phyloP scores from a whole-genome alignment of 768 basidiomycete species.

The Suillus cothurnatus region DNA sequence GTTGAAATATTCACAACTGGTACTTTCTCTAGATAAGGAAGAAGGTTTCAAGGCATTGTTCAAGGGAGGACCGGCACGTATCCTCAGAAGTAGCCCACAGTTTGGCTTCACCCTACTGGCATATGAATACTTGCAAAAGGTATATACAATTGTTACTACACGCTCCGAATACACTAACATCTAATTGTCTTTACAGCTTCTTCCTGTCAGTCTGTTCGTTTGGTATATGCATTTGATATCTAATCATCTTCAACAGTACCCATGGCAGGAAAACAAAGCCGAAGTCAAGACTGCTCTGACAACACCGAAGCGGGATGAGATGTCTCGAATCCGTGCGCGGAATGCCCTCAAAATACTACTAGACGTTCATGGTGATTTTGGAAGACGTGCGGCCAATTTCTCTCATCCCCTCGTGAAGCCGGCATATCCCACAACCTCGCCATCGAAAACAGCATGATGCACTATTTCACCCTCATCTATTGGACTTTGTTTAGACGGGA shows the following conservation, averaged over 20 bases:
- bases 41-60: constrained; percentile 89
- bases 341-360: constrained; percentile 93
- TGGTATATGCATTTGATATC: constrained; percentile 5
- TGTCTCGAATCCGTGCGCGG: constrained; percentile 87
- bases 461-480: neutral
- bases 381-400: constrained; percentile 51
- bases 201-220: constrained; percentile 29
- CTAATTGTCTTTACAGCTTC: constrained; percentile 24
- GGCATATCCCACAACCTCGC: constrained; percentile 13
- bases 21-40: constrained; percentile 64
- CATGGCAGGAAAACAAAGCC: constrained; percentile 70
- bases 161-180: neutral
- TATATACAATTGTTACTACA: constrained; percentile 33
- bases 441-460: constrained; percentile 23
- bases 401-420: constrained; percentile 23
- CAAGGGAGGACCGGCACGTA: constrained; percentile 89
- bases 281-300: constrained; percentile 74
- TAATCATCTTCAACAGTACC: constrained; percentile 56
- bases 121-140: constrained; percentile 72
- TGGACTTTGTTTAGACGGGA: constrained; percentile 5
- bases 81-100: constrained; percentile 87
- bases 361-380: constrained; percentile 91
- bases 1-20: constrained; percentile 12
- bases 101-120: constrained; percentile 93
- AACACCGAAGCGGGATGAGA: constrained; percentile 67